Base-by-base conservation (phyloP, 129 eudicot species). In the Gnaphalium uliginosum region DNA sequence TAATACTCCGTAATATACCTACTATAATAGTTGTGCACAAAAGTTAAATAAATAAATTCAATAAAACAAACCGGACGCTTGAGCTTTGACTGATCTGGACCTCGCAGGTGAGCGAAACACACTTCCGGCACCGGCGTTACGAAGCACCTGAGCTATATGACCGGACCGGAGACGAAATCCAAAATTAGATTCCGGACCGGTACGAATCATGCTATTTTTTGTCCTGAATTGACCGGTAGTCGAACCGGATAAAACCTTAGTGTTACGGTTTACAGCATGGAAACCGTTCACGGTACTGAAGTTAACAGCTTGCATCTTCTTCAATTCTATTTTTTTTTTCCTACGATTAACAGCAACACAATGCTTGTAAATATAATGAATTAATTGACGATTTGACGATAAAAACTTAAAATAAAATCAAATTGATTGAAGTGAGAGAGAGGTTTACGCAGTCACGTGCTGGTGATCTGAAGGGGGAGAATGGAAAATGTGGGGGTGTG, bases 11-110 rank as follows among this genome's bases (percentile, higher is more conserved):
- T 54, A 54, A 54, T 54, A 54, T 17, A 24, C 4, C 65, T n/a
- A 76, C n/a, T 14, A 62, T 48, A 73, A 68, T 23, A 80, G 4
- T 7, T 37, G 18, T 25, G 21, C 39, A 29, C 15, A 26, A 17
- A 63, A 65, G 32, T 13, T 18, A 46, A 25, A 57, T 13, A 19
- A 1, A 56, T 26, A 63, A 33, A 13, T 9, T 56, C 18, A 66
- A 8, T 8, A 72, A 64, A 43, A 76, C 77, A 15, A 60, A 90
- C 96, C 96, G 24, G 87, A 79, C 65, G 92, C 88, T 50, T 87
- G 98, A 85, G 88, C 84, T 78, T 61, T 88, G 86, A 88, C 77
- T 78, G 91, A 93, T 93, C 96, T 88, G 48, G 87, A 51, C 89
- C 80, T 93, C 23, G 69, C 69, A 14, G 96, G 61, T 0, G 96